Base-by-base conservation (phyloP, 331 rosid species). In the Pyrus hybrid region DNA sequence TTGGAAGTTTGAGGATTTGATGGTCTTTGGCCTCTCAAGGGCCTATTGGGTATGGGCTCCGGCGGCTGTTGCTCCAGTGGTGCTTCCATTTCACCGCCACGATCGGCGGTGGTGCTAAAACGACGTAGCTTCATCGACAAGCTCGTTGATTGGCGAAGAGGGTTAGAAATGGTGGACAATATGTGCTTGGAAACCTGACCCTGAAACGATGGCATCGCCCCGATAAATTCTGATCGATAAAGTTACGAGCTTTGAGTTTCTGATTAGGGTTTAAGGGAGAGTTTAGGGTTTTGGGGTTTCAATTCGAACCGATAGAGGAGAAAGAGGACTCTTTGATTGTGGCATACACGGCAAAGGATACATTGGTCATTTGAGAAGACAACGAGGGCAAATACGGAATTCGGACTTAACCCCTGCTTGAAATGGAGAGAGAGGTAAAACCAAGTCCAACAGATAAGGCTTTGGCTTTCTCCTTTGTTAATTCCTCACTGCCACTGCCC, bases 41-140 rank as follows among this genome's bases (percentile, higher is more conserved):
- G 72, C 51, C 91, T 79, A 78, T 79, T 70, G 22, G 85, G 85
- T 81, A 69, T 78, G 67, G 84, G 78, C 68, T 89, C 90, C 7
- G 82, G 73, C 5, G 78, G 73, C 65, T 80, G 75, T 26, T 74
- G 70, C 81, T 65, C 58, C 21, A 21, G 64, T 29, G 68, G 70
- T 6, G 70, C 72, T 6, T 45, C 45, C 75, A 56, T 60, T 71
- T 66, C 85, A 45, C 64, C 63, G 28, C 26, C 81, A 58, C 81
- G 77, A 7, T 74, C 63, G 61, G 83, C 77, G 82, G 79, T 76
- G 72, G 87, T 82, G 78, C 82, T 66, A 11, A 87, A 88, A 54
- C 82, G 70, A 41, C 88, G 88, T 2, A 81, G 80, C 47, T 67
- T 62, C 29, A 6, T 28, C 78, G 68, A 67, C 54, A 57, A 69